A percentile compares a stretch with the other conserved stretches of the same genome.
Evolutionary conservation across 345 rosid genomes (phyloP).

Genomic region (Kandelia obovata): DNA sequence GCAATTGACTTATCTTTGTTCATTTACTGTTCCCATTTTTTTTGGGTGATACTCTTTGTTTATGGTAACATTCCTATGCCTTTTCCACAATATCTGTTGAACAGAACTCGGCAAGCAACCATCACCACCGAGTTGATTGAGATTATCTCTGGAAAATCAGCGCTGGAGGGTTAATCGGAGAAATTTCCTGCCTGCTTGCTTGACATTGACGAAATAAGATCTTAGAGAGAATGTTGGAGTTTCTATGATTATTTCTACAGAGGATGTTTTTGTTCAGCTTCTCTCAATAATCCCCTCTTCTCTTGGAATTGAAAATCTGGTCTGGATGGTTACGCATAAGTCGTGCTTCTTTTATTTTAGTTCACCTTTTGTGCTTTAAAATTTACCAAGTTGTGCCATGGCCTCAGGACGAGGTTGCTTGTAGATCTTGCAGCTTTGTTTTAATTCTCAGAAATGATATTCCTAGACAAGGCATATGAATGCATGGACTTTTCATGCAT

Average conservation of each 20-base stretch:
- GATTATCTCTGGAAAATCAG: constrained; percentile 96
- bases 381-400: not conserved
- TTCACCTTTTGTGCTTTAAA: not conserved
- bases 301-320: constrained; percentile 14
- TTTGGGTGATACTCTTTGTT: too few species aligned
- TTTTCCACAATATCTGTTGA: constrained; percentile 1
- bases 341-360: not conserved
- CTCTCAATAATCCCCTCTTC: constrained; percentile 30
- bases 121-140: constrained; percentile 95
- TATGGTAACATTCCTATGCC: too few species aligned
- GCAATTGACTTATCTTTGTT: too few species aligned
- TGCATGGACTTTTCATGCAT: not conserved
- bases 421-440: not conserved
- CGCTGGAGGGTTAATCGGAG: constrained; percentile 54
- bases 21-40: too few species aligned
- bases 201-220: constrained; percentile 43
- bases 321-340: not conserved
- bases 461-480: not conserved
- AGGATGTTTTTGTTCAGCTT: constrained; percentile 29
- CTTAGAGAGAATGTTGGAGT: constrained; percentile 18
- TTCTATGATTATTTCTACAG: constrained; percentile 6
- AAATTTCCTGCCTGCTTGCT: not conserved
- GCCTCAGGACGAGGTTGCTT: not conserved
- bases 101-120: constrained; percentile 98
- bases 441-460: not conserved